Percentiles rank a stretch among this genome's conserved stretches.
phyloP scores from a whole-genome alignment of 164 flowering plant species.

The Magnolia changhungtana region DNA sequence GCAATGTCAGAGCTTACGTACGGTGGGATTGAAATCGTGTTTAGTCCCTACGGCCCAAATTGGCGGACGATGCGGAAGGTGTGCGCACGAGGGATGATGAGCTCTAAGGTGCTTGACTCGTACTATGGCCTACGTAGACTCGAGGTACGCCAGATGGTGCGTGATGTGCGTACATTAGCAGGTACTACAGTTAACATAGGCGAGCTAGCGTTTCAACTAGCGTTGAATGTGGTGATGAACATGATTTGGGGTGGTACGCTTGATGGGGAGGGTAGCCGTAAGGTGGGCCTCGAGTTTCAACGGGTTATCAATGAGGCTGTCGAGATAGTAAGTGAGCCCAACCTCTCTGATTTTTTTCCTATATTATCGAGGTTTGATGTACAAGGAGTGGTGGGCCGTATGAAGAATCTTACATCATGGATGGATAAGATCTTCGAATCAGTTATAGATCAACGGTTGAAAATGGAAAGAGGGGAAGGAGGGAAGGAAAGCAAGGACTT shows the following conservation, averaged over 20 bases:
- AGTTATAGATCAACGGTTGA: neutral
- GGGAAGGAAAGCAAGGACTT: too few relatives aligned
- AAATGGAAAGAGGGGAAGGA: neutral
- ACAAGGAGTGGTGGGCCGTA: neutral
- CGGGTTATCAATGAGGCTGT: neutral
- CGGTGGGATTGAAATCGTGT: too few relatives aligned
- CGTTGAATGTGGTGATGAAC: neutral
- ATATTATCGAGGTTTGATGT: neutral
- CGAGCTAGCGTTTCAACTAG: neutral
- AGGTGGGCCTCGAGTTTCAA: neutral
- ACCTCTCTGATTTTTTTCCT: neutral
- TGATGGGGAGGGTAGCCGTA: neutral
- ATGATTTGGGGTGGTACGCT: too few relatives aligned
- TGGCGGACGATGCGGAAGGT: too few relatives aligned
- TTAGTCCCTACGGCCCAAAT: too few relatives aligned
- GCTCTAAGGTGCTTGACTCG: slow-evolving; percentile 4
- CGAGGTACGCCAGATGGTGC: slow-evolving; percentile 1
- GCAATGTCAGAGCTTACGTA: too few relatives aligned
- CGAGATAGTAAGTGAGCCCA: neutral
- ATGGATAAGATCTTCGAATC: neutral
- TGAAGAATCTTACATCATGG: neutral
- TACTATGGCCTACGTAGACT: neutral
- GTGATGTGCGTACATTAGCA: neutral
- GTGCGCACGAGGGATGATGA: too few relatives aligned
- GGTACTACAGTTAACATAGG: neutral